Evolutionary conservation across 2,329 filamentous ascomycete species (phyloP).

Genomic region (Arachnomyces sp.): DNA sequence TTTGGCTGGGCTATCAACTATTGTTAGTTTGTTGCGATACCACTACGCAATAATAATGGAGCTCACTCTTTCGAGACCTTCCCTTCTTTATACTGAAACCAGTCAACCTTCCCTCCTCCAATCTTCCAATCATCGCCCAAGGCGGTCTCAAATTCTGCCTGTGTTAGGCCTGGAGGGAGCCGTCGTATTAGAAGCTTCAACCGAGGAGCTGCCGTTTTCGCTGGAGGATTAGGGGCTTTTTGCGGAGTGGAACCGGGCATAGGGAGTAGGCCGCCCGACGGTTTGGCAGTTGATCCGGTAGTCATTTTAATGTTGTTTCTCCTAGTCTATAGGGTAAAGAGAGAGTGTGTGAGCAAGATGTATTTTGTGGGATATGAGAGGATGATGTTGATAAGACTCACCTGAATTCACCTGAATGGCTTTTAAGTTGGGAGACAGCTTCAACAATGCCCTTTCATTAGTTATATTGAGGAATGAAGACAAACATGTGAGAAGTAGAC

Average conservation of each 20-base stretch:
- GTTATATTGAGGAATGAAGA: too few species aligned
- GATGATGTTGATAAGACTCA: too few species aligned
- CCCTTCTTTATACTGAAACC: constrained; percentile 63
- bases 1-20: constrained; percentile 62
- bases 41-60: constrained; percentile 9
- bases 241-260: constrained; percentile 42
- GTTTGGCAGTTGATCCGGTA: constrained; percentile 16
- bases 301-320: not conserved
- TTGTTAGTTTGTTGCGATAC: constrained; percentile 1
- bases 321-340: constrained; percentile 8
- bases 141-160: constrained; percentile 63
- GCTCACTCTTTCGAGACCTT: constrained; percentile 79
- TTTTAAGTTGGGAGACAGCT: too few species aligned
- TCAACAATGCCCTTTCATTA: too few species aligned
- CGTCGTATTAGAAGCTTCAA: constrained; percentile 80
- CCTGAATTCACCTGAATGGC: not conserved
- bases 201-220: constrained; percentile 48
- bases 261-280: constrained; percentile 48
- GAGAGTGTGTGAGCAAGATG: constrained; percentile 3
- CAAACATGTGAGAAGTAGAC: too few species aligned
- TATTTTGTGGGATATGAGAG: not conserved
- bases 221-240: constrained; percentile 39
- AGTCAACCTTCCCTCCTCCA: constrained; percentile 77
- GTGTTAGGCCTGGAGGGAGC: constrained; percentile 76
- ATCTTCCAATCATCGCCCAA: constrained; percentile 75